Percentiles rank a stretch among this genome's conserved stretches.
Conservation (phyloP, 495 filamentous ascomycete species). For the Pseudevernia furfuracea region DNA sequence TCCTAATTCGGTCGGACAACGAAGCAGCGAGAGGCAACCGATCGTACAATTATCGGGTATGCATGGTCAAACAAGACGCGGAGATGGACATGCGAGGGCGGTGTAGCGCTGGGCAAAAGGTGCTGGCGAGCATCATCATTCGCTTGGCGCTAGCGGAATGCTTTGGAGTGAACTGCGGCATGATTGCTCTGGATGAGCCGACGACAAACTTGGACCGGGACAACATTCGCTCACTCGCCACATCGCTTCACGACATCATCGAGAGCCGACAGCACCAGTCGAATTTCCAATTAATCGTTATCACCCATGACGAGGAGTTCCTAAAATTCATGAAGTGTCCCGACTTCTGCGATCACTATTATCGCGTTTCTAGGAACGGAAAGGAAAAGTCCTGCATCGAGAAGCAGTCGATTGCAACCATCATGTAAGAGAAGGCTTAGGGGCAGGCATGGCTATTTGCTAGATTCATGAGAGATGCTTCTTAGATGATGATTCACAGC, state of each 20-base stretch:
- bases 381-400: conserved; percentile 82
- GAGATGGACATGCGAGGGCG: conserved; percentile 99
- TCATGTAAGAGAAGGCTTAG: conserved; percentile 27
- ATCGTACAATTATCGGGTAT: conserved; percentile 94
- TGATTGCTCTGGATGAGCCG: conserved; percentile 96
- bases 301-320: conserved; percentile 98
- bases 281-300: conserved; percentile 97
- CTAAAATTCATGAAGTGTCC: conserved; percentile 82
- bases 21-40: conserved; percentile 67
- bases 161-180: conserved; percentile 90
- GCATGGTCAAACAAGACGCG: conserved; percentile 93
- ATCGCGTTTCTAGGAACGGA: conserved; percentile 71
- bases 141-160: conserved; percentile 92
- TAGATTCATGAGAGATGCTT: not conserved
- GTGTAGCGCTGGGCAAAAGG: conserved; percentile 93
- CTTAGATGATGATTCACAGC: not conserved
- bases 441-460: not conserved
- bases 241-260: conserved; percentile 82
- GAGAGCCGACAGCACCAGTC: conserved; percentile 70
- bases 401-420: conserved; percentile 57
- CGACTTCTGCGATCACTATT: conserved; percentile 93
- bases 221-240: conserved; percentile 83
- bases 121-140: conserved; percentile 96
- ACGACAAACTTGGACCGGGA: conserved; percentile 95
- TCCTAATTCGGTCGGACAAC: conserved; percentile 85